Evolutionary conservation across 345 rosid genomes (phyloP), one percentile per base, ranked within the genome.

Genomic region (Psidium guajava): DNA sequence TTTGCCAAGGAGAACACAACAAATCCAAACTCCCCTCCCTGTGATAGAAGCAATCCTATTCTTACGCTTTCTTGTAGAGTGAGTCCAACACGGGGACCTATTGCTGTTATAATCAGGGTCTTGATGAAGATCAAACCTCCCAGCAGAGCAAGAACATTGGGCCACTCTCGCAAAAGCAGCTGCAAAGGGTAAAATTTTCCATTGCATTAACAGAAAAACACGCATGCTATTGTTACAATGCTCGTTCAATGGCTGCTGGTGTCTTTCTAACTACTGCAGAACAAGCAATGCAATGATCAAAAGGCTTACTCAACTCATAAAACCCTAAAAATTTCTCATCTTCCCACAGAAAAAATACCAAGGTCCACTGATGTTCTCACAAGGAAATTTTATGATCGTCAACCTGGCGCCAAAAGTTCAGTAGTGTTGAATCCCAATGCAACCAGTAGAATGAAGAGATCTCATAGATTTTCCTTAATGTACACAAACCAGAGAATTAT

Each of bases 1-100:
- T 97, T 97, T 75, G 99, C 98, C 61, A 97, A 89, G 89, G 98
- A 95, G 87, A 97, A 97, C 27, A 97, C 99, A 52, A 97, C 98
- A 54, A 97, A 97, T 52, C 94, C 99, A 83, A 97, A 97, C 90
- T 97, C 98, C 54, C 99, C 99, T 91, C 99, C 99, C 88, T 97
- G 99, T 42, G 99, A 97, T 59, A 95, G 92, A 88, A 97, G 96
- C 86, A 97, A 91, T 44, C 99, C 98, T 28, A 95, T 88, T 93
- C 99, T 91, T 85, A 97, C 92, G 56, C 99, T 97, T 93, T 97
- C 98, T 90, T 92, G 96, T 47, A 93, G 22, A 15, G 96, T 94
- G 49, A 97, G 98, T 83, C 99, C 99, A 89, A 97, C 97, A 83
- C 97, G 95, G 54, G 98, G 99, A 90, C 99, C 99, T 77, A 95